phyloP scores from a whole-genome alignment of 352 stramenopile genomes.

The Pythium coloratum region DNA sequence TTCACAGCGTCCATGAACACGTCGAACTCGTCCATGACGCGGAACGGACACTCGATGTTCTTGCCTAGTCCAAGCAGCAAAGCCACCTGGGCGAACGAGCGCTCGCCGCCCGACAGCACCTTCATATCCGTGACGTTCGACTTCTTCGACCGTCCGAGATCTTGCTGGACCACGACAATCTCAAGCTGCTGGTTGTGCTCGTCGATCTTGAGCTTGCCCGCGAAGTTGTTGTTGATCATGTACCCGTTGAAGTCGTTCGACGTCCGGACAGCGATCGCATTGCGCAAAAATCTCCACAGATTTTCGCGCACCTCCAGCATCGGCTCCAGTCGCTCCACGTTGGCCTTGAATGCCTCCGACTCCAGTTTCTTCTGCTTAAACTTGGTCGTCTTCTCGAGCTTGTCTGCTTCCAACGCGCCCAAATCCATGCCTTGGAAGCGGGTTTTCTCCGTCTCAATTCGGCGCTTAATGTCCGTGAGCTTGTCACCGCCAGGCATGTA shows the following conservation, averaged over 20 bases:
- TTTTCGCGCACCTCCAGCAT: slow-evolving; percentile 77
- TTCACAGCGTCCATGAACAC: slow-evolving; percentile 99
- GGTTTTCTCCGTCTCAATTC: slow-evolving; percentile 71
- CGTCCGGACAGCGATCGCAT: slow-evolving; percentile 73
- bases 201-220: slow-evolving; percentile 79
- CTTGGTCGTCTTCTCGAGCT: slow-evolving; percentile 73
- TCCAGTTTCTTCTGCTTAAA: slow-evolving; percentile 63
- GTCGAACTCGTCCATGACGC: slow-evolving; percentile 99
- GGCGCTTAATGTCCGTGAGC: slow-evolving; percentile 71
- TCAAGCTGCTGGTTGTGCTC: slow-evolving; percentile 47
- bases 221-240: slow-evolving; percentile 86
- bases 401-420: slow-evolving; percentile 64
- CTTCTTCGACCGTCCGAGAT: slow-evolving; percentile 54
- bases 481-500: slow-evolving; percentile 74
- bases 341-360: slow-evolving; percentile 57
- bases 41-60: slow-evolving; percentile 92
- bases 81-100: slow-evolving; percentile 95
- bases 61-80: slow-evolving; percentile 94
- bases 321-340: slow-evolving; percentile 53
- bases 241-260: slow-evolving; percentile 83
- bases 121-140: slow-evolving; percentile 96
- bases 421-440: slow-evolving; percentile 85
- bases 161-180: slow-evolving; percentile 79
- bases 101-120: slow-evolving; percentile 95
- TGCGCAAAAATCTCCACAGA: slow-evolving; percentile 74